Base-by-base conservation (phyloP, 441 rosid genomes). In the Adansonia rubrostipa region DNA sequence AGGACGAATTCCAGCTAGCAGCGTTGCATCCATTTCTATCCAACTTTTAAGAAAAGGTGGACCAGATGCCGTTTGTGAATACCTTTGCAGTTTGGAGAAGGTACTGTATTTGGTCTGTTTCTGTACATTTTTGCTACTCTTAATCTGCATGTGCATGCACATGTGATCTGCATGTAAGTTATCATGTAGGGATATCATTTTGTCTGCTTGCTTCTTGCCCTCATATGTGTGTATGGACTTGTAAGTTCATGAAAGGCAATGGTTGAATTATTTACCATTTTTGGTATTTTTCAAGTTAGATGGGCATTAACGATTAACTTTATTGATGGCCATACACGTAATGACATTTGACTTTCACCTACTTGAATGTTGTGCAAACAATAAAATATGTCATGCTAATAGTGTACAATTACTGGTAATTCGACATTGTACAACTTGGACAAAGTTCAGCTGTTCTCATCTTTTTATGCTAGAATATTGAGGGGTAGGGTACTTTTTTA, bases 31-130 rank as follows among this genome's bases (percentile, higher is more conserved):
- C 48, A 86, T 96, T 80, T 91, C 98, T 50, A 90, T 96, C 81
- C 85, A 92, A 77, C 90, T 94, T 76, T 75, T 96, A 83, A 88
- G 99, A 82, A 90, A 85, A 85, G 99, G 96, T 71, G 99, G 98
- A 63, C 97, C 98, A 63, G 89, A 88, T 84, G 99, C 97, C 20
- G 96, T 96, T 80, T 90, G 97, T 83, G 91, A 92, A 78, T 79
- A 74, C 77, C 95, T 96, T 78, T 94, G 96, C 82, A 86, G 83
- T 76, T 83, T 96, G 82, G 84, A 85, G 81, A 96, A 93, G 98
- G 99, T 96, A 89, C 36, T 28, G 36, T 28, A 28, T 9, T 13
- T 54, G 75, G 5, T 36, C 1, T 69, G 15, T 73, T 14, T 24
- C 8, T 50, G 9, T 65, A 33, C 17, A 36, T 68, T 47, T 56